These are phyloP conservation scores for Coemansia sp. DNA, from an alignment of 192 early-diverging fungal species.

Conservation along the genomic window DNA sequence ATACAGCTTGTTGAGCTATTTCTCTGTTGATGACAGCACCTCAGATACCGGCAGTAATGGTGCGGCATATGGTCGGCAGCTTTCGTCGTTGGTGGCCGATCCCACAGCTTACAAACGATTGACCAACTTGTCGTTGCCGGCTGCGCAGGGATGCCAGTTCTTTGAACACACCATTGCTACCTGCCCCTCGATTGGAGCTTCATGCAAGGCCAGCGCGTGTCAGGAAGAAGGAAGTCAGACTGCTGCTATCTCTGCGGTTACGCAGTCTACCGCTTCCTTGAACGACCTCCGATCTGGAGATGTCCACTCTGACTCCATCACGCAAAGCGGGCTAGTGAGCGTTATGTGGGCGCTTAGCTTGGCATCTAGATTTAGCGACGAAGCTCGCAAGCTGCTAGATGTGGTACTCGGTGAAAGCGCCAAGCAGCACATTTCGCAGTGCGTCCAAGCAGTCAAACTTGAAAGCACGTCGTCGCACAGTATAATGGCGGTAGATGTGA, in stretches of 20 bases:
- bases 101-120: constrained; percentile 33
- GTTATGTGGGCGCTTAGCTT: constrained; percentile 48
- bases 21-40: neutral
- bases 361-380: constrained; percentile 19
- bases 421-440: constrained; percentile 34
- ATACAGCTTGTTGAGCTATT: constrained; percentile 15
- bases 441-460: constrained; percentile 12
- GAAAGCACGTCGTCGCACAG: neutral
- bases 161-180: constrained; percentile 32
- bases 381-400: constrained; percentile 22
- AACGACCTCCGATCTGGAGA: constrained; percentile 9
- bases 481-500: constrained; percentile 16
- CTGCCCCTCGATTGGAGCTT: constrained; percentile 24
- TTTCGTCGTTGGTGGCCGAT: constrained; percentile 16
- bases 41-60: no score
- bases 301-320: neutral
- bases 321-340: constrained; percentile 19
- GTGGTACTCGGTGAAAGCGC: constrained; percentile 29
- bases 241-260: constrained; percentile 7
- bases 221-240: constrained; percentile 8
- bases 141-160: constrained; percentile 35
- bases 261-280: constrained; percentile 27
- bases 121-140: constrained; percentile 39
- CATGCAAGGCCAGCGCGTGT: constrained; percentile 17
- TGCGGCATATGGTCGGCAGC: constrained; percentile 9